A percentile compares a stretch with the other conserved stretches of the same genome.
Conservation (phyloP, 2,329 filamentous ascomycete genomes). For the Penicillium sclerotigenum region DNA sequence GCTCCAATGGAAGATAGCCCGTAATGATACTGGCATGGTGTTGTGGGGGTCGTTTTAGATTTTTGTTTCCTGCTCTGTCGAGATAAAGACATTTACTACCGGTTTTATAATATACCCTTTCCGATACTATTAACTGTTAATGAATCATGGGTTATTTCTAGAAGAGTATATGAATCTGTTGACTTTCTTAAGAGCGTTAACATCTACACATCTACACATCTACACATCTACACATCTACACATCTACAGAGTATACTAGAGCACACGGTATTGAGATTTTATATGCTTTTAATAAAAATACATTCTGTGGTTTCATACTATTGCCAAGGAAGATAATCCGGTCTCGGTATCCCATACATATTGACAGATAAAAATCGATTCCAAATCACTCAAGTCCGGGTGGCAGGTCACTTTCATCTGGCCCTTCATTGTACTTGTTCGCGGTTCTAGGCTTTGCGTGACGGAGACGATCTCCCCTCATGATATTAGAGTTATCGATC, state of each 20-base stretch:
- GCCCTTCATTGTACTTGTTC: slow-evolving; percentile 25
- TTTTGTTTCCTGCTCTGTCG: too few relatives aligned
- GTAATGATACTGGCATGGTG: too few relatives aligned
- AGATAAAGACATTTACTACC: too few relatives aligned
- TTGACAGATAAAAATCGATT: background rate
- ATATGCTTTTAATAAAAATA: background rate
- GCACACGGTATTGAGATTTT: background rate
- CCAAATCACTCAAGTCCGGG: background rate
- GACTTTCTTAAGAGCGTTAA: too few relatives aligned
- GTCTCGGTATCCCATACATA: background rate
- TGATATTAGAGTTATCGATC: slow-evolving; percentile 22
- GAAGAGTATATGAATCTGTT: too few relatives aligned
- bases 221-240: background rate
- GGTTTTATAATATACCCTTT: too few relatives aligned
- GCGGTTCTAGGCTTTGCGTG: slow-evolving; percentile 23
- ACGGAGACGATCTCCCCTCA: slow-evolving; percentile 23
- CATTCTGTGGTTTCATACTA: background rate
- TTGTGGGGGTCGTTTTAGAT: too few relatives aligned
- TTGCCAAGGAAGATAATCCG: background rate
- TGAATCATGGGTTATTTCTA: too few relatives aligned
- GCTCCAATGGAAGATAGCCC: too few relatives aligned
- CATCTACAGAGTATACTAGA: background rate
- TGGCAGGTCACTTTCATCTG: slow-evolving; percentile 20
- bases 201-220: background rate
- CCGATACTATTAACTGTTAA: too few relatives aligned